A percentile compares a stretch with the other conserved stretches of the same genome.
phyloP scores from a whole-genome alignment of 2,329 filamentous ascomycete species.

The Passalora sequoiae region DNA sequence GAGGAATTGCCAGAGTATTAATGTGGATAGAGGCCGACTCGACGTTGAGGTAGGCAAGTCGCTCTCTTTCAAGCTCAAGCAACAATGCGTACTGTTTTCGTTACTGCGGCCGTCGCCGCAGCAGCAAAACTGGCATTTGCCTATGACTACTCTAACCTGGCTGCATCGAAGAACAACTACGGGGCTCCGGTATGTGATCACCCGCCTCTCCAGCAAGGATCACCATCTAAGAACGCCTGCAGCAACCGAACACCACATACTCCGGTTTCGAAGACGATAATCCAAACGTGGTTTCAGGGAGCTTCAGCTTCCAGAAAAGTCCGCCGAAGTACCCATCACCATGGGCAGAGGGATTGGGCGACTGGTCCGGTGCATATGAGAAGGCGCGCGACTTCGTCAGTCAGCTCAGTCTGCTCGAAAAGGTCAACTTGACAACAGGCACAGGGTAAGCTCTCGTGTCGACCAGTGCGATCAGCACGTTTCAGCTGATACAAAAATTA shows the following conservation, averaged over 20 bases:
- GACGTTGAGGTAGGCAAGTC: no score
- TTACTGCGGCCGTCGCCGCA: constrained; percentile 11
- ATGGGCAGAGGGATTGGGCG: constrained; percentile 41
- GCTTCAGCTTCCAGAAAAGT: constrained; percentile 22
- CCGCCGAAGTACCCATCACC: constrained; percentile 29
- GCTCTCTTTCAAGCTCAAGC: constrained; percentile 1
- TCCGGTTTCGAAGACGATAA: constrained; percentile 24
- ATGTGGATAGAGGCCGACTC: no score
- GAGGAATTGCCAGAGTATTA: no score
- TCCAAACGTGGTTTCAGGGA: constrained; percentile 24
- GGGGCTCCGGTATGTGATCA: constrained; percentile 18
- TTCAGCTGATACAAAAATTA: no score
- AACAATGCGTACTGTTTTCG: constrained; percentile 15
- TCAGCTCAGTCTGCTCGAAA: constrained; percentile 32
- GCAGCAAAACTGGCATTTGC: constrained; percentile 12
- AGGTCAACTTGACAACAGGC: constrained; percentile 34
- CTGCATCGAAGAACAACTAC: constrained; percentile 20
- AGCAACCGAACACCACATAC: constrained; percentile 28
- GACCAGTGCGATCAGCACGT: not conserved
- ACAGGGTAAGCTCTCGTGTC: constrained; percentile 51
- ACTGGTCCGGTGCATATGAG: constrained; percentile 34
- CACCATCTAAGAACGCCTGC: not conserved
- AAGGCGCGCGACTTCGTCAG: constrained; percentile 30
- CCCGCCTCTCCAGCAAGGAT: not conserved
- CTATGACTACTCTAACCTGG: constrained; percentile 19